phyloP scores from a whole-genome alignment of 192 early-diverging fungal species.

The Thamnidium elegans region DNA sequence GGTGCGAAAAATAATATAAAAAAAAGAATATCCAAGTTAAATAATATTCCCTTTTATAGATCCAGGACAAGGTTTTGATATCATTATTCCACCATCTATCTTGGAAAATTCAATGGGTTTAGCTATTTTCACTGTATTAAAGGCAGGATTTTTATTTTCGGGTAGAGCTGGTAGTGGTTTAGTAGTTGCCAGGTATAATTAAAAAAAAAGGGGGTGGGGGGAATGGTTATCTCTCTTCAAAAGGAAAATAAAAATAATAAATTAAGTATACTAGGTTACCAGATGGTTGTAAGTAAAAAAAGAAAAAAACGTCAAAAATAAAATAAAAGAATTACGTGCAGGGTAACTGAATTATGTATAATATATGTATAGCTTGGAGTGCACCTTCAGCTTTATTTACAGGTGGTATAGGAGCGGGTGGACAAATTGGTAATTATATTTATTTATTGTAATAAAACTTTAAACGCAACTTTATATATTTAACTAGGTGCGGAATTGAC shows the following conservation, averaged over 20 bases:
- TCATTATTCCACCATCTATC: constrained; percentile 63
- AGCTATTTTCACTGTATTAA: constrained; percentile 92
- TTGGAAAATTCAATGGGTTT: constrained; percentile 81
- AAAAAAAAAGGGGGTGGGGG: too few relatives aligned
- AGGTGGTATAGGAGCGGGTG: constrained; percentile 79
- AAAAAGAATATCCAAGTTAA: not conserved
- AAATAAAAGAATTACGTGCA: not conserved
- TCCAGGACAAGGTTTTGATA: constrained; percentile 54
- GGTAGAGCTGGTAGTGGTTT: constrained; percentile 88
- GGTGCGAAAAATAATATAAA: constrained; percentile 1
- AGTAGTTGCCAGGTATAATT: constrained; percentile 70
- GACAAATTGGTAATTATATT: constrained; percentile 62
- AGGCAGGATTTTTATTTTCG: constrained; percentile 91
- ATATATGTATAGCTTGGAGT: constrained; percentile 55
- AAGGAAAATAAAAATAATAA: not conserved
- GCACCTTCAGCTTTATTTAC: constrained; percentile 80
- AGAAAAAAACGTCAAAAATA: not conserved
- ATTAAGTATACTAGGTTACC: not conserved
- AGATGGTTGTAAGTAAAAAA: constrained; percentile 11
- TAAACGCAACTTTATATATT: too few relatives aligned
- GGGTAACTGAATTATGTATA: not conserved
- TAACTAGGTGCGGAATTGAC: constrained; percentile 80
- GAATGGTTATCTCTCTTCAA: too few relatives aligned
- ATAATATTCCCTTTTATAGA: constrained; percentile 5
- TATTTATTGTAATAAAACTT: too few relatives aligned